Evolutionary conservation across 164 flowering plant species (phyloP), one percentile per base, ranked within the genome.

Genomic region (Kalanchoe fedtschenkoi): DNA sequence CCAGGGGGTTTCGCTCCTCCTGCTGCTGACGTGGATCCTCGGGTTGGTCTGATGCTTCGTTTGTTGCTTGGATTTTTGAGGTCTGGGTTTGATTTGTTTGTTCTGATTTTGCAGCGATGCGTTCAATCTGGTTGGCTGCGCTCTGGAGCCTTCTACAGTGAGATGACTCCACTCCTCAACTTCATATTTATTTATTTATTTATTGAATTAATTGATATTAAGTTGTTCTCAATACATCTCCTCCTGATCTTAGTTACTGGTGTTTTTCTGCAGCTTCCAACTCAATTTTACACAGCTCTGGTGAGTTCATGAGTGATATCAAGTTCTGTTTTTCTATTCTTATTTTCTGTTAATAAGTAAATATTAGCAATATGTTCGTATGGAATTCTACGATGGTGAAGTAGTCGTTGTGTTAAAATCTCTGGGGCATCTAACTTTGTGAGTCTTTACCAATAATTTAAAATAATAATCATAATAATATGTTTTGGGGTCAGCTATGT

Each of bases 231-330:
- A n/a, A n/a, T n/a, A n/a, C n/a, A n/a, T n/a, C n/a, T n/a, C n/a
- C n/a, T n/a, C n/a, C 28, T 51, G 14, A 47, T 51, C 8, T 51
- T n/a, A n/a, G n/a, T 51, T 26, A 9, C 3, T 24, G 24, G 24
- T 3, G 3, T 16, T 24, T 22, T 22, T 22, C 11, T 51, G 56
- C 56, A 51, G 56, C 56, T 51, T 15, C 56, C 56, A 51, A 51
- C 56, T 24, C 56, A 51, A 7, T 51, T 51, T 51, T 51, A 51
- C 56, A 51, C 56, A 51, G 56, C 56, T 26, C 32, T 51, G 32
- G 56, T 51, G 15, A 24, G 56, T 26, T 26, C 16, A 51, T 51
- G 17, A 2, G 24, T 47, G 21, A 2, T 47, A 24, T 47, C 30
- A 0, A 47, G 2, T 47, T 24, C 30, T 24, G 32, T 51, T 11